Conservation (phyloP, 225 moss, liverwort and hornwort genomes). For the Physcomitrium patens region DNA sequence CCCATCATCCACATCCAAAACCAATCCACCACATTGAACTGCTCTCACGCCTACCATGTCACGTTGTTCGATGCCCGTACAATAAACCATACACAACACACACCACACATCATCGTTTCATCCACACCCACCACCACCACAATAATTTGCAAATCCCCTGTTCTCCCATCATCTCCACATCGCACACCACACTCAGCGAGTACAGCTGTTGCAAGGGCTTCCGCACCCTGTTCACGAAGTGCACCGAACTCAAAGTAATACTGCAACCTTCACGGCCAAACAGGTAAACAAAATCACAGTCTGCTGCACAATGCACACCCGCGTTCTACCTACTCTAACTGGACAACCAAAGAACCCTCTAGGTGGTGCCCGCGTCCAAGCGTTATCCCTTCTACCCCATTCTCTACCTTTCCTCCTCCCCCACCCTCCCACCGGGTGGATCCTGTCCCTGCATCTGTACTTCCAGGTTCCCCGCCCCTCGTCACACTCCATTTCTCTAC, state of each 20-base stretch:
- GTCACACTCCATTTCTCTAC: constrained; percentile 36
- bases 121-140: too few species aligned
- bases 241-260: background rate
- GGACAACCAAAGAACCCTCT: background rate
- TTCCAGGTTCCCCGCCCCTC: constrained; percentile 31
- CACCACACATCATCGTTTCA: too few species aligned
- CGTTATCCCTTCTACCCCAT: background rate
- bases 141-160: too few species aligned
- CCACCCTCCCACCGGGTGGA: constrained; percentile 35
- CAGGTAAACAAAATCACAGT: background rate
- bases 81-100: too few species aligned
- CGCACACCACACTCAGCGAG: too few species aligned
- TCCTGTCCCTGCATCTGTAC: constrained; percentile 30
- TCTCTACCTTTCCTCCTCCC: constrained; percentile 19
- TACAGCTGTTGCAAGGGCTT: background rate
- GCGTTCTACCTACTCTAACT: background rate
- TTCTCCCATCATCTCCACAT: too few species aligned
- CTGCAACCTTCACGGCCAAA: background rate
- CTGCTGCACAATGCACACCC: background rate
- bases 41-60: too few species aligned
- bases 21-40: too few species aligned
- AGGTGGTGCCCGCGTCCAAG: background rate
- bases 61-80: too few species aligned
- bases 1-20: too few species aligned
- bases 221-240: background rate